These are phyloP conservation scores for Fusarium penzigii DNA, from an alignment of 2,329 filamentous ascomycete genomes.

Conservation along the genomic window DNA sequence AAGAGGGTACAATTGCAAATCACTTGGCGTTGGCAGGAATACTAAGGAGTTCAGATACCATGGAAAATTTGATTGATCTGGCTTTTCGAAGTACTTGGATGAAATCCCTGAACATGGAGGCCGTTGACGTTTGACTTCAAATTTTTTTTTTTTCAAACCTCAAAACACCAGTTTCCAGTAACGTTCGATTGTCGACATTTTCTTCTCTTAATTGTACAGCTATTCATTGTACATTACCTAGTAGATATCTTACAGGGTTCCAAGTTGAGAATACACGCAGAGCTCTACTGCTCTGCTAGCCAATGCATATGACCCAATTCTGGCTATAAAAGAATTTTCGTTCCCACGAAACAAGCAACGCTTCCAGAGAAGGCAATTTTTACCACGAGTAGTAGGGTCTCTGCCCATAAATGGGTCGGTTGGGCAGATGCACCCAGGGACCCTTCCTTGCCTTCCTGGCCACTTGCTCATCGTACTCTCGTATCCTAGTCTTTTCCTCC, in stretches of 20 bases:
- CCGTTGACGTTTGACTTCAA: too few species aligned
- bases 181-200: too few species aligned
- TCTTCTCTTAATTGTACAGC: constrained; percentile 26
- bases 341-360: neutral
- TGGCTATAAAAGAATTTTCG: neutral
- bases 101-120: neutral
- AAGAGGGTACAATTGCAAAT: neutral
- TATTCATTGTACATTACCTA: constrained; percentile 40
- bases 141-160: too few species aligned
- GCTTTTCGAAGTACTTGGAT: neutral
- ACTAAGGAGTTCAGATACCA: neutral
- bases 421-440: constrained; percentile 85
- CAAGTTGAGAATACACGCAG: constrained; percentile 22
- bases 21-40: neutral
- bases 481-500: constrained; percentile 87
- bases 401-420: constrained; percentile 81
- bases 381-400: constrained; percentile 93
- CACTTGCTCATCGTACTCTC: constrained; percentile 75
- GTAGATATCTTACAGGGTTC: constrained; percentile 20
- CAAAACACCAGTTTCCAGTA: too few species aligned
- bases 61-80: neutral
- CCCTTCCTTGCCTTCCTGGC: constrained; percentile 73
- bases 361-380: constrained; percentile 8
- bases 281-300: constrained; percentile 3
- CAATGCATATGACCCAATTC: neutral